Conservation (phyloP, 345 rosid species). For the Lepidium sativum region DNA sequence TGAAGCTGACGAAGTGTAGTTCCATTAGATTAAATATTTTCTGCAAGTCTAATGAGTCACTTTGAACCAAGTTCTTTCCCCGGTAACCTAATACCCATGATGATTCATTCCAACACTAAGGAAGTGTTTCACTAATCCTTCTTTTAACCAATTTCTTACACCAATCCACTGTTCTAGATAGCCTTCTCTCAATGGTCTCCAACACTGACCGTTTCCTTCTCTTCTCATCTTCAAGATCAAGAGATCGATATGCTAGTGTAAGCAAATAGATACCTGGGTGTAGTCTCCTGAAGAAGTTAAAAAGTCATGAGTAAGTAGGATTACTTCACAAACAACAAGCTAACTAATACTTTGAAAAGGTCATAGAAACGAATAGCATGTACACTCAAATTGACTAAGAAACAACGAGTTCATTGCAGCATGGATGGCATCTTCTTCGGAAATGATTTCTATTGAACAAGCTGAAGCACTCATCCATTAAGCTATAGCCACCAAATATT, state of each 20-base stretch:
- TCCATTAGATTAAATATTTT: conserved; percentile 8
- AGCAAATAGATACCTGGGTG: conserved; percentile 87
- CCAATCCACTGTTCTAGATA: conserved; percentile 49
- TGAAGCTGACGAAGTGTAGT: not conserved
- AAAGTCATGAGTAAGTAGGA: not conserved
- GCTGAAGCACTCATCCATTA: not conserved
- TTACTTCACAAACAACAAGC: not conserved
- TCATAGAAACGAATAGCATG: not conserved
- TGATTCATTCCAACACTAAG: too few species aligned
- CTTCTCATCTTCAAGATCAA: conserved; percentile 80
- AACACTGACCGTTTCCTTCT: conserved; percentile 48
- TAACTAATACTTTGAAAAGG: not conserved
- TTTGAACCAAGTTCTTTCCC: too few species aligned
- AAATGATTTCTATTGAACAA: not conserved
- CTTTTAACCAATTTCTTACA: conserved; percentile 50
- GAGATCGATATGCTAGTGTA: conserved; percentile 82
- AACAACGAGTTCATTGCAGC: not conserved
- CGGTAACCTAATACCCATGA: too few species aligned
- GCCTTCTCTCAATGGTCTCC: conserved; percentile 30
- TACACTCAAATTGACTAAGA: not conserved
- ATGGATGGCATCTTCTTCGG: not conserved
- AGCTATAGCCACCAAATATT: not conserved
- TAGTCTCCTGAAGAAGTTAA: conserved; percentile 59
- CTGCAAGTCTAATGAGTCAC: conserved; percentile 12
- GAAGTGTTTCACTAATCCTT: not conserved